Base-by-base conservation (phyloP, 2,329 filamentous ascomycete species). In the Teratosphaeria epicoccoides region DNA sequence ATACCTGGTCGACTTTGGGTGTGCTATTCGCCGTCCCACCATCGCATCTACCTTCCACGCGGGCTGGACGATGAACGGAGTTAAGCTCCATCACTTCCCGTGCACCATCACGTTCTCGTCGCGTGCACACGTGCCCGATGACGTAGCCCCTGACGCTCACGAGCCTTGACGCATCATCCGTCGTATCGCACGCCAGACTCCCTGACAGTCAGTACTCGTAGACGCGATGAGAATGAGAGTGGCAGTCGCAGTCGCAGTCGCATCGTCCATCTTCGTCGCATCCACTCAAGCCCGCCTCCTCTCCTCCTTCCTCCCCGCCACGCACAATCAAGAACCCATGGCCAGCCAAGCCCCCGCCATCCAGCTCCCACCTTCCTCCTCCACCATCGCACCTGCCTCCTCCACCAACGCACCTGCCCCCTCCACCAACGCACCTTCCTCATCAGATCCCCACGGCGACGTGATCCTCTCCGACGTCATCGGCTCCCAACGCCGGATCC, bases 401-500 rank as follows among this genome's bases (percentile, higher is more conserved):
- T 46, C 45, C 45, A 53, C 47, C 46, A 47, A 4, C 47, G n/a
- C 56, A 14, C 49, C 45, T 37, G 50, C 47, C n/a, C 49, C 44
- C 29, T 46, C 45, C 45, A 53, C 47, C 46, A 47, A 4, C 47
- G n/a, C 52, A 11, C 43, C 57, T 22, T 12, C 51, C 26, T 25
- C 52, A 6, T 37, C 50, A 0, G 50, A 60, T 23, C 51, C 54
- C n/a, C 57, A 56, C 20, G 51, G 56, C 58, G 67, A 66, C 25
- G 79, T 91, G 26, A 81, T 88, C 55, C 80, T 97, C 51, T 86
- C 85, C 43, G 91, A 97, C 69, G 84, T 95, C 28, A 83, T 96
- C 58, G 85, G 86, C 37, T 83, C 83, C 58, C 83, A 88, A 51
- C 83, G 86, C 60, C 79, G 76, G 55, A 86, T 95, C 65, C 89